These are phyloP conservation scores for Phyllosticta citrichinensis DNA, from an alignment of 2,329 filamentous ascomycete species.

Conservation along the genomic window DNA sequence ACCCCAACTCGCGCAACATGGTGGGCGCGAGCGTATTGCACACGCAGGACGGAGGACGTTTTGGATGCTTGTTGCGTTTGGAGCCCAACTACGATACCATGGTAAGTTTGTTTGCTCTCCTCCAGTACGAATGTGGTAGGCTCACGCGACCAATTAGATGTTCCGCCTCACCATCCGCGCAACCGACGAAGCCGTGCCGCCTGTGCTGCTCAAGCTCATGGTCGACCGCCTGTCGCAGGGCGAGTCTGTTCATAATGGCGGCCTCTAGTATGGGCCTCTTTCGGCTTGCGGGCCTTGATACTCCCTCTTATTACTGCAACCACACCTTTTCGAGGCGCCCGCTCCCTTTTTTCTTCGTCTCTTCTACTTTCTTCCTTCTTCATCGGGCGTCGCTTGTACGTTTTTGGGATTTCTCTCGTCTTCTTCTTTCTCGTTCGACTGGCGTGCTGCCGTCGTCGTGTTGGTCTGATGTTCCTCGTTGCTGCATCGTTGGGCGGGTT, in stretches of 20 bases:
- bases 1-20: constrained; percentile 87
- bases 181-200: constrained; percentile 81
- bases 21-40: constrained; percentile 84
- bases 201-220: constrained; percentile 74
- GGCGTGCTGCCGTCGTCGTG: not conserved
- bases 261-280: not conserved
- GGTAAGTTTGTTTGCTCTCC: constrained; percentile 47
- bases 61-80: constrained; percentile 82
- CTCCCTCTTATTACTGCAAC: not conserved
- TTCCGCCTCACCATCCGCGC: constrained; percentile 87
- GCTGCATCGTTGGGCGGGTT: not conserved
- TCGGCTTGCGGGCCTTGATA: not conserved
- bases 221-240: constrained; percentile 64
- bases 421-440: not conserved
- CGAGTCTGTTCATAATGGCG: not conserved
- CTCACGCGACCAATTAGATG: constrained; percentile 53
- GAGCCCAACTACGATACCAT: constrained; percentile 89
- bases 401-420: not conserved
- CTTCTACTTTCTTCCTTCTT: not conserved
- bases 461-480: not conserved
- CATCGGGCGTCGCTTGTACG: not conserved
- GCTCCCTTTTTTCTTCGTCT: not conserved
- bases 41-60: constrained; percentile 76
- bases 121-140: constrained; percentile 5
- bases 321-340: not conserved